Evolutionary conservation across 2,329 filamentous ascomycete genomes (phyloP), one percentile per base, ranked within the genome.

Genomic region (Scedosporium boydii): DNA sequence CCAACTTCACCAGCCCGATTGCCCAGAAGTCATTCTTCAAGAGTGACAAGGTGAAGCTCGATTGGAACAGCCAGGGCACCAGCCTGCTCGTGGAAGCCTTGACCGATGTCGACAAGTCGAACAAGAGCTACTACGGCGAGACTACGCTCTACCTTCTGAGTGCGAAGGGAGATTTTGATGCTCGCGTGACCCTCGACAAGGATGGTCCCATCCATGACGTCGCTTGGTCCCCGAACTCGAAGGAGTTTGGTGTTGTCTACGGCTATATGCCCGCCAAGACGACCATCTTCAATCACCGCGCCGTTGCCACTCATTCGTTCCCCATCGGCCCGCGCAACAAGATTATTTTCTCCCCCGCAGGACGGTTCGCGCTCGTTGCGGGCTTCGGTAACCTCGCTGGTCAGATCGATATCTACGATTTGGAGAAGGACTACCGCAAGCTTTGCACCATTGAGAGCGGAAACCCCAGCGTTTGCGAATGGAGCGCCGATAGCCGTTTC

Each of bases 1-100:
- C 95, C 51, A 83, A 95, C 69, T 98, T 98, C 77, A 83, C 78
- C 66, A 80, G 79, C 61, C 87, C 93, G 4, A 87, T 96, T 59
- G 97, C 93, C 46, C 93, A 98, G 74, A 99, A 99, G 87, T 97
- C 89, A 1, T 99, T 99, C 74, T 99, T 92, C 86, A 99, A 99
- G 80, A 93, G 93, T 66, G 95, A 99, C 81, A 98, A 98, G 80
- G 93, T 99, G 58, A 92, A 97, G 77, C 80, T 99, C 72, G 97
- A 97, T 80, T 99, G 95, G 95, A 99, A 99, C 77, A 85, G 88
- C 68, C 82, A 91, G 65, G 95, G 95, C 61, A 96, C 93, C 44
- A 93, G 88, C 73, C 77, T 98, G 72, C 89, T 99, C 71, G 93
- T 98, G 67, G 85, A 99, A 70, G 93, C 95, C 62, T 93, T 98